These are phyloP conservation scores for Thermoascus crustaceus DNA, from an alignment of 2,329 filamentous ascomycete species.

Conservation along the genomic window DNA sequence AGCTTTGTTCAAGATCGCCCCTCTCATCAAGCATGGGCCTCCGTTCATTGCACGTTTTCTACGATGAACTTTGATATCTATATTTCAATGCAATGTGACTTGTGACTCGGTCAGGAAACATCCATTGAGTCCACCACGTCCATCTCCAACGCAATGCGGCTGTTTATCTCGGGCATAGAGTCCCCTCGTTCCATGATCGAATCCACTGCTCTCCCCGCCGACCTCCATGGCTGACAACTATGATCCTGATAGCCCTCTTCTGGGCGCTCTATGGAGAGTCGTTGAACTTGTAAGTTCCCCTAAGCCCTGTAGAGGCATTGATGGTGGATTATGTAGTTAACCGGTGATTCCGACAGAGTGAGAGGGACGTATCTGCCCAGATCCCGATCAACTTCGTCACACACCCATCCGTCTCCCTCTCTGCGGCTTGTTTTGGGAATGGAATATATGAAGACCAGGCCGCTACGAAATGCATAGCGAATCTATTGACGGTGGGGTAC, in stretches of 20 bases:
- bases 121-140: background rate
- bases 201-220: constrained; percentile 2
- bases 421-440: constrained; percentile 50
- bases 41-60: too few species aligned
- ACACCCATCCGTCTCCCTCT: constrained; percentile 48
- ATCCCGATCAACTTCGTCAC: constrained; percentile 58
- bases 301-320: background rate
- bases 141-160: background rate
- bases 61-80: too few species aligned
- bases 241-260: constrained; percentile 28
- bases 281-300: constrained; percentile 28
- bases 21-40: background rate
- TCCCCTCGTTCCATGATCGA: constrained; percentile 1
- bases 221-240: constrained; percentile 36
- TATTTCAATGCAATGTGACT: too few species aligned
- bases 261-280: constrained; percentile 31
- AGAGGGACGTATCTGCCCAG: constrained; percentile 52
- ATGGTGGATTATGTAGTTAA: constrained; percentile 2
- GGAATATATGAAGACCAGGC: constrained; percentile 46
- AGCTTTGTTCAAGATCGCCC: background rate
- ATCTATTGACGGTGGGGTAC: constrained; percentile 54
- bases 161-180: background rate
- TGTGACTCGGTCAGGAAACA: too few species aligned
- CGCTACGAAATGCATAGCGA: constrained; percentile 52
- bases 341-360: constrained; percentile 39